These are phyloP conservation scores for Rhododendron vialii DNA, from an alignment of 148 eudicot species.

Conservation along the genomic window DNA sequence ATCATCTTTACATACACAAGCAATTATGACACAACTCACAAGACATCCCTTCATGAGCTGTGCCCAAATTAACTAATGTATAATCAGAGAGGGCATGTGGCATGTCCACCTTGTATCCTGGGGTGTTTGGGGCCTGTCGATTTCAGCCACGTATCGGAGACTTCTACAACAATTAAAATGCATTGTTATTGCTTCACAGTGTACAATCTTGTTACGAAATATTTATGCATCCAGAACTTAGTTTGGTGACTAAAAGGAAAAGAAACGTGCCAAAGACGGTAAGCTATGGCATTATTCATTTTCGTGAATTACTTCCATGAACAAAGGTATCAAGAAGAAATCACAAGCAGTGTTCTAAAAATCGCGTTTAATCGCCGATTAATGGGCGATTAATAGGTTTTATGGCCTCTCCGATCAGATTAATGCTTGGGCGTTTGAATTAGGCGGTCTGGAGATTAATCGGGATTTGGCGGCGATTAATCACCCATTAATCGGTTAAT, in stretches of 20 bases:
- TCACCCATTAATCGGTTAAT: too few species aligned
- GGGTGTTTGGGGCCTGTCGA: not conserved
- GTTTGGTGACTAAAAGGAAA: too few species aligned
- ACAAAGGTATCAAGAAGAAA: not conserved
- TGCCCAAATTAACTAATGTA: not conserved
- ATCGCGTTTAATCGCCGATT: too few species aligned
- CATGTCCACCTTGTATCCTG: not conserved
- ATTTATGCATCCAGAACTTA: not conserved
- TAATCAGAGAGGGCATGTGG: not conserved
- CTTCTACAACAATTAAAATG: not conserved
- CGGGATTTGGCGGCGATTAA: too few species aligned
- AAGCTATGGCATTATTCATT: not conserved
- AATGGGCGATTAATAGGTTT: too few species aligned
- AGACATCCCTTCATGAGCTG: not conserved
- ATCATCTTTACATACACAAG: not conserved
- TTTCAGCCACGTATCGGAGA: not conserved
- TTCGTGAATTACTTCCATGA: not conserved
- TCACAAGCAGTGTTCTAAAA: too few species aligned
- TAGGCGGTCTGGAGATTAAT: too few species aligned
- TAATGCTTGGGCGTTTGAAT: too few species aligned
- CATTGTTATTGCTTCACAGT: not conserved
- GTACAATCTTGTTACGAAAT: not conserved
- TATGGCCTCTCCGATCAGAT: too few species aligned
- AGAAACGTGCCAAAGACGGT: not conserved
- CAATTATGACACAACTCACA: not conserved